Conservation (phyloP, 1,284 basidiomycete species). For the Phellopilus nigrolimitatus region DNA sequence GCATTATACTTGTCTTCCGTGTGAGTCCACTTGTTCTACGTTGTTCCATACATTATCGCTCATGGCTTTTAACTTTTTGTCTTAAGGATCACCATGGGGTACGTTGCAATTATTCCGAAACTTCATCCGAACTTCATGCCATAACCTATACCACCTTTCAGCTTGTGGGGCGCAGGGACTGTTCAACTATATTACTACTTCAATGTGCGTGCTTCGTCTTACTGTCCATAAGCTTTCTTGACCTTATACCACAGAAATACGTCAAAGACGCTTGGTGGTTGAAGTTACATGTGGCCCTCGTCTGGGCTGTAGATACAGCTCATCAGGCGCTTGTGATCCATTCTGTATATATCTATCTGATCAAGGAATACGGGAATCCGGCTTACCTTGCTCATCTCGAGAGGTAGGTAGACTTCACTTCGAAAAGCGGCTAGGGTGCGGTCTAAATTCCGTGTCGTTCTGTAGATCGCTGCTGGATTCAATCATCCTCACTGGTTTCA, state of each 20-base stretch:
- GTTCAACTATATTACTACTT: constrained; percentile 16
- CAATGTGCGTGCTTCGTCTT: constrained; percentile 4
- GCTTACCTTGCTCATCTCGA: not conserved
- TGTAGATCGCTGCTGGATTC: not conserved
- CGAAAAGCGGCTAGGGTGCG: not conserved
- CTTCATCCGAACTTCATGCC: not conserved
- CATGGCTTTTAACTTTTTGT: not conserved
- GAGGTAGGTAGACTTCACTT: not conserved
- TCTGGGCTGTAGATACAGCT: constrained; percentile 12
- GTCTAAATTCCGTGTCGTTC: not conserved
- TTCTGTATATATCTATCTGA: constrained; percentile 1
- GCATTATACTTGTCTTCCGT: constrained; percentile 11
- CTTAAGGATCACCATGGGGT: constrained; percentile 15
- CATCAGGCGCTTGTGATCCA: constrained; percentile 11
- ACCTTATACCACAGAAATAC: not conserved
- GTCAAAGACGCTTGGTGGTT: not conserved
- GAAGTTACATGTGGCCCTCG: not conserved
- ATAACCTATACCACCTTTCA: not conserved
- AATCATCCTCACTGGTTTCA: constrained; percentile 1
- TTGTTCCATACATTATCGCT: too few species aligned
- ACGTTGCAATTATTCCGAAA: not conserved
- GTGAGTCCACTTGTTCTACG: not conserved
- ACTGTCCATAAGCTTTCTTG: not conserved
- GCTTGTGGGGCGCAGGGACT: constrained; percentile 8
- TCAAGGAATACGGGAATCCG: constrained; percentile 2